Evolutionary conservation across 2,329 filamentous ascomycete genomes (phyloP), one percentile per base, ranked within the genome.

Genomic region (Aspergillus carbonarius): DNA sequence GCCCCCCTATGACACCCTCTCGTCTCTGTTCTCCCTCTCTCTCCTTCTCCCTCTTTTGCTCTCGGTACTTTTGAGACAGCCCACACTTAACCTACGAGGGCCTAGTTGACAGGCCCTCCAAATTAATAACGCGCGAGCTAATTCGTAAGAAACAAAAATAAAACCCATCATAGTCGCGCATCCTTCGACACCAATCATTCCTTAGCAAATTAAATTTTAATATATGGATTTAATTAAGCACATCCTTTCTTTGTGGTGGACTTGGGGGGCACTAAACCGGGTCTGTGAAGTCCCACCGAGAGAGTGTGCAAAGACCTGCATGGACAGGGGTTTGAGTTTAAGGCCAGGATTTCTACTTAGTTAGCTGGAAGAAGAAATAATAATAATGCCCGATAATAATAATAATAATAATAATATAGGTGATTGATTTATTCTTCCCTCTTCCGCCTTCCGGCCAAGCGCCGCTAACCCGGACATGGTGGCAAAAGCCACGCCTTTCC

Each of bases 301-400:
- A 30, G 30, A n/a, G 30, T 32, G 30, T 32, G 30, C 30, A 30
- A 47, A 47, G 42, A 47, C 23, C 12, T 47, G 42, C 23, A 30
- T 47, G 42, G 12, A 65, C 63, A 65, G 58, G 61, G 61, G 60
- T 65, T 63, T 60, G 53, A 59, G 58, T 48, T 48, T 48, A 17
- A 48, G 53, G 60, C 60, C 56, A 62, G 56, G 55, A 39, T 27
- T 27, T 42, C 18, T 42, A 42, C 17, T 17, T 23, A 40, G 15
- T 40, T 40, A 40, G 35, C 37, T 40, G 37, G 37, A 40, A 40
- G 37, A 42, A 23, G 8, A 20, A 42, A 42, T 20, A 5, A 20
- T 9, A 10, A 20, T 20, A 1, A 42, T 2, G 23, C 23, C 23
- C 23, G 18, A 42, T 20, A 20, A 42, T 42, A 20, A 18, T 42